These are phyloP conservation scores for Aspergillus heteromorphus DNA, from an alignment of 495 filamentous ascomycete genomes.

Conservation along the genomic window DNA sequence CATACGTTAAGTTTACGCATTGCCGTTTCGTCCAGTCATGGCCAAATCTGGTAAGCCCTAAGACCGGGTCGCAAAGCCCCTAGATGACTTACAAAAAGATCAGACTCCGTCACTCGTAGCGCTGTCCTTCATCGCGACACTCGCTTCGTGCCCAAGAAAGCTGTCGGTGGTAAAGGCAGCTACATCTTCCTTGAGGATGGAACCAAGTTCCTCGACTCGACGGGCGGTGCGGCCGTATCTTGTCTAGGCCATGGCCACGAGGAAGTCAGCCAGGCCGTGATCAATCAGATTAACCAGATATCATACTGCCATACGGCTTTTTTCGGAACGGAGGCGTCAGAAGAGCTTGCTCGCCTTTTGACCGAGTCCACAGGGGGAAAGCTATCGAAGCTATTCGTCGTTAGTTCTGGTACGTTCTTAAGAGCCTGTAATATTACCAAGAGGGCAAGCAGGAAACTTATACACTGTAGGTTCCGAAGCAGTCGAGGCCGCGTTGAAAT, in stretches of 20 bases:
- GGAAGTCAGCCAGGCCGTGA: slow-evolving; percentile 40
- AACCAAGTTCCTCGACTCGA: slow-evolving; percentile 59
- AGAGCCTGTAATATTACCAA: neutral
- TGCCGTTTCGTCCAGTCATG: neutral
- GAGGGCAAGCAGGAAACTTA: neutral
- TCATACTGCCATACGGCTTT: slow-evolving; percentile 51
- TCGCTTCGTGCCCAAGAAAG: slow-evolving; percentile 33
- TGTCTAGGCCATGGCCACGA: slow-evolving; percentile 47
- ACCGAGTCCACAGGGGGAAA: slow-evolving; percentile 42
- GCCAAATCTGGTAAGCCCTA: neutral
- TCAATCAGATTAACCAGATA: slow-evolving; percentile 43
- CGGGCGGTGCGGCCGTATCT: slow-evolving; percentile 46
- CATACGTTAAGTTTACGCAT: neutral
- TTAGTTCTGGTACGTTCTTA: slow-evolving; percentile 52
- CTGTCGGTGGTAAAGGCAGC: slow-evolving; percentile 38
- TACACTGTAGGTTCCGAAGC: slow-evolving; percentile 57
- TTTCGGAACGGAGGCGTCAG: slow-evolving; percentile 43
- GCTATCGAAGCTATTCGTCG: slow-evolving; percentile 41
- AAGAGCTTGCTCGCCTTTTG: slow-evolving; percentile 40
- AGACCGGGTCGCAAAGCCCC: neutral
- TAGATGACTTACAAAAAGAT: neutral
- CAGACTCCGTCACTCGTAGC: slow-evolving; percentile 17
- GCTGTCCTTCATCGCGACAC: slow-evolving; percentile 42
- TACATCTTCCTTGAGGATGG: slow-evolving; percentile 52
- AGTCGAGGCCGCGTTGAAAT: slow-evolving; percentile 62